Evolutionary conservation across 352 stramenopile genomes (phyloP), one percentile per base, ranked within the genome.

Genomic region (Phytophthora sp.): DNA sequence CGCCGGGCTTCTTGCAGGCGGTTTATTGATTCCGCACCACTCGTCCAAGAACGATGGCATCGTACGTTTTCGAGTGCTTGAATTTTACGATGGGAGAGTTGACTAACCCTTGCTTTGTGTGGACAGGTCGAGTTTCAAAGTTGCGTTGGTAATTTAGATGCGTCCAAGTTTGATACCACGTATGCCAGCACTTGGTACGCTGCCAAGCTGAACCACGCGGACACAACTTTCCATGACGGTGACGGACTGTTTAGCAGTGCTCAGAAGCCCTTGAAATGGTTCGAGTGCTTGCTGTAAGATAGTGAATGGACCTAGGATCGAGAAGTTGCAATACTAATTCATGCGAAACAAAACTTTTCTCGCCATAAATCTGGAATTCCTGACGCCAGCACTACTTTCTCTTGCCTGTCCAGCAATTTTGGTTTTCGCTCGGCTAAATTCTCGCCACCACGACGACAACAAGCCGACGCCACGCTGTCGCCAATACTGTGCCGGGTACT

Each of bases 181-280:
- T 87, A 68, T 26, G 56, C 54, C 3, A 84, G 67, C 50, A 51
- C 45, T 28, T 84, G 73, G 72, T 88, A 89, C 64, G 58, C 63
- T n/a, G 74, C 73, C n/a, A 76, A 73, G 35, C 51, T 89, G 35
- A 89, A 87, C 61, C 80, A 89, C 57, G 62, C 60, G 17, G 80
- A 89, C 54, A 83, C 66, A 18, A 72, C 75, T 15, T 87, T 89
- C 69, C 73, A 79, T 54, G 74, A 82, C 54, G 75, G 77, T n/a
- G 80, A 89, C 27, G 67, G 65, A 4, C 62, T 79, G 28, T 82
- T 83, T 30, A 72, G 75, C 38, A 70, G 66, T 31, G 59, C 59
- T n/a, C 61, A 82, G 54, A 88, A 88, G 50, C 79, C 79, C 2
- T 54, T 82, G 32, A 86, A 88, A 54, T 88, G 79, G 79, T 86